A percentile compares a stretch with the other conserved stretches of the same genome.
phyloP scores from a whole-genome alignment of 768 basidiomycete genomes.

The Collybiopsis luxurians region DNA sequence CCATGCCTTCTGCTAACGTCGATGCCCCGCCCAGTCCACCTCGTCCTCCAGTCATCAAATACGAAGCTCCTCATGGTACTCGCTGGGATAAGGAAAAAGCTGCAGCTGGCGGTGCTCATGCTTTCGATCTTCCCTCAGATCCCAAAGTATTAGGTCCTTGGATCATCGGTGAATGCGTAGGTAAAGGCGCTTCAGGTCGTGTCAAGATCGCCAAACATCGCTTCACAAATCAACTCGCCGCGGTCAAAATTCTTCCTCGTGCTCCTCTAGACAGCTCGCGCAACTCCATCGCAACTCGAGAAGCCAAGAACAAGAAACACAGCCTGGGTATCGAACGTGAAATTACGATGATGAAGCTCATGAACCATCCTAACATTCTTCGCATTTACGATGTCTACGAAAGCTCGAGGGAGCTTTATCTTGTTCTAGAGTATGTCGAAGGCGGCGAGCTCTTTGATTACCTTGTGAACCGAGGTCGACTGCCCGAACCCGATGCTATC shows the following conservation, averaged over 20 bases:
- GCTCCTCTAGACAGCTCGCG: slow-evolving; percentile 75
- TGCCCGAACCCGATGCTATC: slow-evolving; percentile 79
- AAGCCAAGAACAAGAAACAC: slow-evolving; percentile 75
- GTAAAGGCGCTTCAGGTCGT: slow-evolving; percentile 91
- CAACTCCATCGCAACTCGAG: slow-evolving; percentile 59
- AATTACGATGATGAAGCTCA: slow-evolving; percentile 99
- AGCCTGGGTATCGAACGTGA: slow-evolving; percentile 89
- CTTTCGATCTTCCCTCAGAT: slow-evolving; percentile 82
- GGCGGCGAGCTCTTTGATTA: slow-evolving; percentile 98
- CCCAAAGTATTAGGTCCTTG: slow-evolving; percentile 88
- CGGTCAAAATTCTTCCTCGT: slow-evolving; percentile 92
- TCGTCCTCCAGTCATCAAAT: slow-evolving; percentile 69
- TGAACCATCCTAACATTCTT: slow-evolving; percentile 97
- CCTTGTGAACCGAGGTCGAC: slow-evolving; percentile 82
- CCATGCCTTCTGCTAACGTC: slow-evolving; percentile 10
- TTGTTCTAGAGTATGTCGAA: slow-evolving; percentile 93
- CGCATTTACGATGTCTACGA: slow-evolving; percentile 96
- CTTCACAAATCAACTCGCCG: slow-evolving; percentile 86
- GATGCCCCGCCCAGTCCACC: slow-evolving; percentile 56
- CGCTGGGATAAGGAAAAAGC: slow-evolving; percentile 89
- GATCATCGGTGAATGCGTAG: slow-evolving; percentile 91
- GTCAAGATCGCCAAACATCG: slow-evolving; percentile 92
- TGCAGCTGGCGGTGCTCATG: slow-evolving; percentile 65
- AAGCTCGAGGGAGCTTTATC: slow-evolving; percentile 85
- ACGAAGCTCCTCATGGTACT: slow-evolving; percentile 67